phyloP scores from a whole-genome alignment of 2,329 filamentous ascomycete species.

The Exophiala mesophila region DNA sequence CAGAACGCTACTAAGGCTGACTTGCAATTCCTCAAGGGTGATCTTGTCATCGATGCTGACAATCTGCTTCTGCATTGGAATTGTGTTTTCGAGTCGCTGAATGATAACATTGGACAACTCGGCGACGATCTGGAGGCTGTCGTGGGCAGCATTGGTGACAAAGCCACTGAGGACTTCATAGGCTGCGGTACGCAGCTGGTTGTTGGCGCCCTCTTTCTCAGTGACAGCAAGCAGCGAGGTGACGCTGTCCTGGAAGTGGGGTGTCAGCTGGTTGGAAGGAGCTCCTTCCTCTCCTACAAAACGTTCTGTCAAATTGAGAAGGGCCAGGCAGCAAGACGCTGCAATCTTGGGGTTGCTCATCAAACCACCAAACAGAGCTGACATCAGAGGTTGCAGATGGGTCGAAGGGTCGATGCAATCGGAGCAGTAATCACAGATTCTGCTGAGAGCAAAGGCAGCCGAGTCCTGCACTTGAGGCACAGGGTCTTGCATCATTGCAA shows the following conservation, averaged over 20 bases:
- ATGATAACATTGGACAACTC: constrained; percentile 82
- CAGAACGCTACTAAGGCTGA: constrained; percentile 84
- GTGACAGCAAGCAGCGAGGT: constrained; percentile 80
- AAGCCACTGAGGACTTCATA: constrained; percentile 97
- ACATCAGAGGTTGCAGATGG: constrained; percentile 80
- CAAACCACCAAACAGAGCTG: constrained; percentile 82
- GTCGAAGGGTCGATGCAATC: constrained; percentile 80
- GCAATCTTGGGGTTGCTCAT: constrained; percentile 94
- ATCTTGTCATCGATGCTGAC: constrained; percentile 96
- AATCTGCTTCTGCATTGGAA: constrained; percentile 85
- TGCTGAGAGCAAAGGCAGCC: constrained; percentile 89
- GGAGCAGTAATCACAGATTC: constrained; percentile 90
- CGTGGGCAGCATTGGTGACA: constrained; percentile 81
- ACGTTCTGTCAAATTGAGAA: constrained; percentile 96
- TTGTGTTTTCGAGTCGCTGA: constrained; percentile 82
- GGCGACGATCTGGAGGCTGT: constrained; percentile 75
- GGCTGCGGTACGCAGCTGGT: constrained; percentile 84
- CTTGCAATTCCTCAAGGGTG: constrained; percentile 95
- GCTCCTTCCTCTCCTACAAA: constrained; percentile 84
- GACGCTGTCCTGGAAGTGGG: constrained; percentile 90
- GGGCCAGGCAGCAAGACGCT: constrained; percentile 94
- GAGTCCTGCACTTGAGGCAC: constrained; percentile 92
- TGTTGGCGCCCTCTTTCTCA: constrained; percentile 66
- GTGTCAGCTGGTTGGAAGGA: constrained; percentile 73
- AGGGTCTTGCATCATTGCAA: constrained; percentile 85